Base-by-base conservation (phyloP, 257 asterid species). In the Ocimum tenuiflorum region DNA sequence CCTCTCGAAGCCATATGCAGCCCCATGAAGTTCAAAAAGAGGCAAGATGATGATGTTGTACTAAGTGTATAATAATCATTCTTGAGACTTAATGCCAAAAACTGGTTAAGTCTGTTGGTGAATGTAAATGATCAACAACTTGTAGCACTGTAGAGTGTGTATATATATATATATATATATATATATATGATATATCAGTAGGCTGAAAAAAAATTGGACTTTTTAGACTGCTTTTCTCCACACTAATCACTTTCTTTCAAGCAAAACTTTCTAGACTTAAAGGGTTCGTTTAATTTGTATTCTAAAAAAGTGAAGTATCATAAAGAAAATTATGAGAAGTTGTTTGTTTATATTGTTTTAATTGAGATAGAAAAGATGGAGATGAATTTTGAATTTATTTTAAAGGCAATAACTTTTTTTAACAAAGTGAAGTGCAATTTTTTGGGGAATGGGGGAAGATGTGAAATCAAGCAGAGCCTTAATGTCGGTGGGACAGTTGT, bases 1-100 rank as follows among this genome's bases (percentile, higher is more conserved):
- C 74, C 83, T 91, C 63, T 78, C 96, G 7, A 77, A 73, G 80
- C 89, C 88, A 9, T 63, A 41, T 45, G 75, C 78, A 54, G 84
- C 82, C 48, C 88, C 86, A 3, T 87, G 79, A 77, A 14, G n/a
- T 27, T 11, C 11, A 41, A 43, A 12, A 41, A 5, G 27, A 42
- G 13, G 36, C 36, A 39, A 14, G 36, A 3, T 5, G 9, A 33
- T 1, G 4, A 4, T 31, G 8, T 65, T 2, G 7, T 38, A n/a
- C n/a, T n/a, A n/a, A n/a, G n/a, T n/a, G n/a, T 13, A 38, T 38
- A 52, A n/a, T 47, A 19, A 47, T 9, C 49, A 20, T 19, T 52
- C 58, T 31, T 33, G 6, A 11, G 48, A n/a, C 47, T 39, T 24
- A 12, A 17, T 36, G 23, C 42, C 9, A 18, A 47, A 55, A 46